phyloP scores from a whole-genome alignment of 129 eudicot genomes.

The Saussurea involucrata region DNA sequence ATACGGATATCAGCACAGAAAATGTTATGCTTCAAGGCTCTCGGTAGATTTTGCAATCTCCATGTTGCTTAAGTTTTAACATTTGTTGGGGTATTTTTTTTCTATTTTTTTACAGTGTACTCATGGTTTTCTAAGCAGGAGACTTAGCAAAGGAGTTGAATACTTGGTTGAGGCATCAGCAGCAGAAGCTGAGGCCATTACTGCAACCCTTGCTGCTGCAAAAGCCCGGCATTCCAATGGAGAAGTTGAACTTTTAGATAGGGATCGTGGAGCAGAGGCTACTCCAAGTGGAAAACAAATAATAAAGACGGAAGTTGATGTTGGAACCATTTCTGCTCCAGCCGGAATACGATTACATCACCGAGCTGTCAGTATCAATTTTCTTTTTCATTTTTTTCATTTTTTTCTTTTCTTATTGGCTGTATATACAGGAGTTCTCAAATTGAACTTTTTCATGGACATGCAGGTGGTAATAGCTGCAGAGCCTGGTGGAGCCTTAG shows the following conservation, averaged over 20 bases:
- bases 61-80: neutral
- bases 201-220: slow-evolving; percentile 89
- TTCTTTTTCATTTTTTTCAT: neutral
- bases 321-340: slow-evolving; percentile 51
- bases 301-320: slow-evolving; percentile 65
- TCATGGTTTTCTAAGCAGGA: slow-evolving; percentile 33
- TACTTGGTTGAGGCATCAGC: slow-evolving; percentile 97
- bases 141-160: slow-evolving; percentile 84
- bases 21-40: slow-evolving; percentile 77
- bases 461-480: slow-evolving; percentile 92
- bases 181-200: slow-evolving; percentile 97
- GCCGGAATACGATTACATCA: slow-evolving; percentile 91
- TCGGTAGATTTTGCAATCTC: slow-evolving; percentile 39
- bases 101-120: slow-evolving; percentile 4
- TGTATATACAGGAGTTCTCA: neutral
- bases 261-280: slow-evolving; percentile 96
- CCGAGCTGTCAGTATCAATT: slow-evolving; percentile 74
- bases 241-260: slow-evolving; percentile 85
- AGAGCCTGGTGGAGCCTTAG: slow-evolving; percentile 95
- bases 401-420: slow-evolving; percentile 2
- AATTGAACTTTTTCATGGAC: slow-evolving; percentile 7
- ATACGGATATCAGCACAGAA: slow-evolving; percentile 89
- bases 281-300: slow-evolving; percentile 90
- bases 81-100: neutral
- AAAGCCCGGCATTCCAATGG: slow-evolving; percentile 92